These are phyloP conservation scores for Epichloe baconii DNA, from an alignment of 2,329 filamentous ascomycete species.

Conservation along the genomic window DNA sequence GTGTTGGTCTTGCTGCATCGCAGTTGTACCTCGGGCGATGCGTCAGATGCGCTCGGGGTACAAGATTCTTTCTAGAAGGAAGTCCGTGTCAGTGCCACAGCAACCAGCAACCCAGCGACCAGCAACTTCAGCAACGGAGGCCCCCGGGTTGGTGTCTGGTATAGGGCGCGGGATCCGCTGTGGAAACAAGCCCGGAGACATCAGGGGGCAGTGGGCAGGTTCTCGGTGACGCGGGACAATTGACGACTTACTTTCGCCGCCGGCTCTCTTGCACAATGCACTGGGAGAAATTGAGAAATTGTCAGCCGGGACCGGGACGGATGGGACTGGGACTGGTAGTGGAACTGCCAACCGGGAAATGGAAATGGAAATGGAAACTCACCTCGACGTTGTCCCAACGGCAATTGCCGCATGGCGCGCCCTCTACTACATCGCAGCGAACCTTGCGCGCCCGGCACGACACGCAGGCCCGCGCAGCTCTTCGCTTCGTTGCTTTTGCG, in stretches of 20 bases:
- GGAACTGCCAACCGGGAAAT: neutral
- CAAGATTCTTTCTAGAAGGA: constrained; percentile 29
- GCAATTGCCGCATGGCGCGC: constrained; percentile 78
- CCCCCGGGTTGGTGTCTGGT: neutral
- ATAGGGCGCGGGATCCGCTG: neutral
- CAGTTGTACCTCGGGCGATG: constrained; percentile 27
- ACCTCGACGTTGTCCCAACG: constrained; percentile 62
- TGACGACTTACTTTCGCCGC: constrained; percentile 60
- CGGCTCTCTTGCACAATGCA: constrained; percentile 71
- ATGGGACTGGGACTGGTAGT: neutral
- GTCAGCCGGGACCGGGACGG: neutral
- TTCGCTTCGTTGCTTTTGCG: constrained; percentile 52
- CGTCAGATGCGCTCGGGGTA: constrained; percentile 18
- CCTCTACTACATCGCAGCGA: constrained; percentile 84
- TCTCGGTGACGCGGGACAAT: constrained; percentile 1
- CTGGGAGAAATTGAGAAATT: constrained; percentile 10
- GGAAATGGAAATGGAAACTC: constrained; percentile 7
- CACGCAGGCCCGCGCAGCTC: constrained; percentile 84
- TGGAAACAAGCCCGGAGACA: neutral
- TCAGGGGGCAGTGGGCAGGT: neutral
- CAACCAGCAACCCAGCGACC: neutral
- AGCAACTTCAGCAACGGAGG: neutral
- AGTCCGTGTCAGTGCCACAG: constrained; percentile 12
- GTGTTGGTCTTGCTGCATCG: constrained; percentile 7
- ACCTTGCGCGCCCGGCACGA: constrained; percentile 84